Conservation (phyloP, 345 rosid genomes). For the Orychophragmus violaceus region DNA sequence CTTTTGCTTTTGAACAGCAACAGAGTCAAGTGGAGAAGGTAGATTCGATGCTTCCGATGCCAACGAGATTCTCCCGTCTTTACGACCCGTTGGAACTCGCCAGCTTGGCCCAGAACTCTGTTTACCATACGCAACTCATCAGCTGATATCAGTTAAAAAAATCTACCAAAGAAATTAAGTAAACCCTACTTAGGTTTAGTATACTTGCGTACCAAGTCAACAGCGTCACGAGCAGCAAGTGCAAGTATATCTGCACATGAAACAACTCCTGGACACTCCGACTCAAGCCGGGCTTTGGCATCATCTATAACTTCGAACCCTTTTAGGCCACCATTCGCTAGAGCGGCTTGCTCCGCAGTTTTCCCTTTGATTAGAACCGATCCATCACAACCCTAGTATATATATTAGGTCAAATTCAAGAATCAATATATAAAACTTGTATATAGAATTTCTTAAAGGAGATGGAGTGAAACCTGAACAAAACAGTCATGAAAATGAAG, state of each 20-base stretch:
- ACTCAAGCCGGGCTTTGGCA: constrained; percentile 47
- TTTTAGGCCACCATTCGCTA: constrained; percentile 27
- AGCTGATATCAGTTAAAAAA: background rate
- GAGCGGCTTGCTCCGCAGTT: constrained; percentile 38
- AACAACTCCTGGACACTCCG: constrained; percentile 45
- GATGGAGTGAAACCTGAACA: constrained; percentile 43
- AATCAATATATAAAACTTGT: background rate
- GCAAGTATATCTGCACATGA: constrained; percentile 57
- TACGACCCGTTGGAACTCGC: constrained; percentile 69
- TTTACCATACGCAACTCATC: background rate
- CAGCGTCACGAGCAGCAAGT: constrained; percentile 51
- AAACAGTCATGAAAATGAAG: constrained; percentile 76
- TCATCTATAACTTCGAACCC: constrained; percentile 49
- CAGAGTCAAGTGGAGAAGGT: constrained; percentile 60
- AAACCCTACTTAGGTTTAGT: background rate
- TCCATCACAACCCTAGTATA: constrained; percentile 43
- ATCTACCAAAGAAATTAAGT: background rate
- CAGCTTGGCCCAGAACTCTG: constrained; percentile 69
- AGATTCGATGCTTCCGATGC: constrained; percentile 45
- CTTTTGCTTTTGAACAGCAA: constrained; percentile 49
- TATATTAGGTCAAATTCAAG: background rate
- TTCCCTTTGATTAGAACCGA: constrained; percentile 44
- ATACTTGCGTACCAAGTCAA: constrained; percentile 32
- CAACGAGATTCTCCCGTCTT: constrained; percentile 61
- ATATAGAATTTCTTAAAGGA: background rate